A percentile compares a stretch with the other conserved stretches of the same genome.
These are phyloP conservation scores for Coniella vitis DNA, from an alignment of 2,329 filamentous ascomycete genomes.

Conservation along the genomic window DNA sequence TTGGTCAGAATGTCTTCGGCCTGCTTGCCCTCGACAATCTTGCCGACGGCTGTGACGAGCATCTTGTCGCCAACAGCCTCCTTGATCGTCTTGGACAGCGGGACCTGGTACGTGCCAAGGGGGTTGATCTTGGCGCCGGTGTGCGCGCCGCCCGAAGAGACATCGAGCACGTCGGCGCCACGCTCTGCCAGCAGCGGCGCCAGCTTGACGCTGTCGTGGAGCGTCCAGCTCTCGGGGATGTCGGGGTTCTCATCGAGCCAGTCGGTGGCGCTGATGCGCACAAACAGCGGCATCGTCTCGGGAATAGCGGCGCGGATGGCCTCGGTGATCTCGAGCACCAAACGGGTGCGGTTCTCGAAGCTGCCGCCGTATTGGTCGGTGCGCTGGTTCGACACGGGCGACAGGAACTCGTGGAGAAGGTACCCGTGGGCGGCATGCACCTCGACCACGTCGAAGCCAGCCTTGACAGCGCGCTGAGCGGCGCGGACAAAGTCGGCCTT, in stretches of 20 bases:
- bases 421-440: slow-evolving; percentile 79
- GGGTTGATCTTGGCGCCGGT: slow-evolving; percentile 47
- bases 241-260: slow-evolving; percentile 56
- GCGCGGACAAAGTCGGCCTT: slow-evolving; percentile 53
- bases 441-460: slow-evolving; percentile 62
- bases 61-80: slow-evolving; percentile 57
- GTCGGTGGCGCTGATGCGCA: slow-evolving; percentile 68
- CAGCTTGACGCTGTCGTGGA: slow-evolving; percentile 56
- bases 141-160: slow-evolving; percentile 62
- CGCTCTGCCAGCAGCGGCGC: slow-evolving; percentile 55
- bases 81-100: slow-evolving; percentile 65
- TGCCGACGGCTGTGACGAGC: slow-evolving; percentile 40
- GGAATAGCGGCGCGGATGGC: slow-evolving; percentile 57
- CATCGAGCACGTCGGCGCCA: slow-evolving; percentile 70
- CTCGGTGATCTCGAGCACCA: slow-evolving; percentile 62
- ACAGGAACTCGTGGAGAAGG: slow-evolving; percentile 63
- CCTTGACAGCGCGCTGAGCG: slow-evolving; percentile 47
- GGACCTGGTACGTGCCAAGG: slow-evolving; percentile 55
- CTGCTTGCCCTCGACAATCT: slow-evolving; percentile 36
- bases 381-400: slow-evolving; percentile 62
- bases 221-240: slow-evolving; percentile 53
- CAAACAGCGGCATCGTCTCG: slow-evolving; percentile 61
- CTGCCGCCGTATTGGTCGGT: slow-evolving; percentile 62
- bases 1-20: slow-evolving; percentile 41
- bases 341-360: slow-evolving; percentile 64